phyloP scores from a whole-genome alignment of 495 filamentous ascomycete species.

The Tuber microsphaerosporum region DNA sequence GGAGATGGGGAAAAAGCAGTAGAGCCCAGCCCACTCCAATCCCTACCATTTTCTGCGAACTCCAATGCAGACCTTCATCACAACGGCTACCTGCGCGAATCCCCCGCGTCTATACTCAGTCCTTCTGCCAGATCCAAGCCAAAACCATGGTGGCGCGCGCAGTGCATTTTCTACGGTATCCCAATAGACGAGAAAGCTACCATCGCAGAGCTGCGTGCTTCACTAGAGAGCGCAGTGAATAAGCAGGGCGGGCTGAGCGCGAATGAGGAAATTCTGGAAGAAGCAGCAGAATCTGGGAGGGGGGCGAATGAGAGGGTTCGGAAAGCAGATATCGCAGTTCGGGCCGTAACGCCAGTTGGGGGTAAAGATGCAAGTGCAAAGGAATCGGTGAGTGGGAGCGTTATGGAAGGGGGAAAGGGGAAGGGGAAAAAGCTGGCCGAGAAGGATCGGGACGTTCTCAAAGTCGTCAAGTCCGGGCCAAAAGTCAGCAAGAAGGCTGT shows the following conservation, averaged over 20 bases:
- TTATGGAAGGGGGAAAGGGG: conserved; percentile 4
- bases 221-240: conserved; percentile 1
- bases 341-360: not conserved
- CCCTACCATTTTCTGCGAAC: not conserved
- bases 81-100: conserved; percentile 5
- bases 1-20: not conserved
- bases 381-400: not conserved
- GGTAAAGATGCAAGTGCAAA: not conserved
- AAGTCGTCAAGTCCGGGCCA: conserved; percentile 7
- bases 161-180: conserved; percentile 11
- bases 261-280: not conserved
- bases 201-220: conserved; percentile 5
- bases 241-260: not conserved
- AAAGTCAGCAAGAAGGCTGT: conserved; percentile 13
- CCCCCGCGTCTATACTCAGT: conserved; percentile 1
- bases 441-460: conserved; percentile 12
- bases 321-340: conserved; percentile 4
- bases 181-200: not conserved
- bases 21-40: not conserved
- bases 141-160: conserved; percentile 16
- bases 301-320: conserved; percentile 9
- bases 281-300: not conserved
- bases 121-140: conserved; percentile 10
- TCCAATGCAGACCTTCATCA: not conserved
- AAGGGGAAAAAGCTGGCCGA: not conserved